phyloP scores from a whole-genome alignment of 495 filamentous ascomycete species.

The Podospora pseudoanserina region DNA sequence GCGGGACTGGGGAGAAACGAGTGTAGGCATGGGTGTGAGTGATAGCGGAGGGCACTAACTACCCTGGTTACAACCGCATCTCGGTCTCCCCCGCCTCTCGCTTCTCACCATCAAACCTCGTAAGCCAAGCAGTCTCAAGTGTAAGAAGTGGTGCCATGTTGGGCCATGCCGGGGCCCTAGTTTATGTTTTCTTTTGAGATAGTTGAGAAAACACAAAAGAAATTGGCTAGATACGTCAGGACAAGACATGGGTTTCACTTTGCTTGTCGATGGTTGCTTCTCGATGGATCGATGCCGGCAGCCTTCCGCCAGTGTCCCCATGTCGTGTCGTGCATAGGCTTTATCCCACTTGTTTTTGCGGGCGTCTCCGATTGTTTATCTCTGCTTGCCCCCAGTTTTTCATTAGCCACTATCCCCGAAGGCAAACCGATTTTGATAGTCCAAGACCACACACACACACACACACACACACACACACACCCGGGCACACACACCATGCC shows the following conservation, averaged over 20 bases:
- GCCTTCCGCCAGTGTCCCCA: conserved; percentile 1
- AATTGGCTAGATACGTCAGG: background rate
- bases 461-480: background rate
- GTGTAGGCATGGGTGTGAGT: background rate
- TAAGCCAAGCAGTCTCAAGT: background rate
- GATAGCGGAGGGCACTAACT: background rate
- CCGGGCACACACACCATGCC: background rate
- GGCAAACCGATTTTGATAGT: background rate
- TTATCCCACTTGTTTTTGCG: background rate
- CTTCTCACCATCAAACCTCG: background rate
- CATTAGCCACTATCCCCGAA: background rate
- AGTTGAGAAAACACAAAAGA: background rate
- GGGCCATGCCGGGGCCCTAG: background rate
- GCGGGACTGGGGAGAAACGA: background rate
- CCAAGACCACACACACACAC: background rate
- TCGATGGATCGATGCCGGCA: conserved; percentile 2
- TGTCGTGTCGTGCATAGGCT: conserved; percentile 6
- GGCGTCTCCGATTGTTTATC: background rate
- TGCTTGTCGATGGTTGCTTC: background rate
- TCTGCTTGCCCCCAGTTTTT: background rate
- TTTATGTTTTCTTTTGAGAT: background rate
- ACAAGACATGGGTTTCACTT: conserved; percentile 2
- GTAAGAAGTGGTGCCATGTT: background rate
- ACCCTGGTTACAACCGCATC: background rate
- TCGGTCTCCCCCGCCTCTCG: background rate